Evolutionary conservation across 2,329 filamentous ascomycete genomes (phyloP).

Genomic region (Leptographium radiaticola): DNA sequence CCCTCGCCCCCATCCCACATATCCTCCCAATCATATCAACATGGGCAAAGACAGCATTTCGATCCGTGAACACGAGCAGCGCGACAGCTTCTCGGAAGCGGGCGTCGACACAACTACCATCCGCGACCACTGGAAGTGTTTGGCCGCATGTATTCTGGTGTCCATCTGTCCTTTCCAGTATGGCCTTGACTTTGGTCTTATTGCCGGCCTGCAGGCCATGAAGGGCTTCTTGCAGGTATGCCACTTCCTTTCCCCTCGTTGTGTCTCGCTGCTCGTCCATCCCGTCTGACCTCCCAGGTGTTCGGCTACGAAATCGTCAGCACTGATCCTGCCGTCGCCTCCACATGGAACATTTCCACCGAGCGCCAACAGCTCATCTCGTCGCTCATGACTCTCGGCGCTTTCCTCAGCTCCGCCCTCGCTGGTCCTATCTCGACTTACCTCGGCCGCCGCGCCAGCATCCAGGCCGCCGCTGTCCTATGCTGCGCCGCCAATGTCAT

Average conservation of each 20-base stretch:
- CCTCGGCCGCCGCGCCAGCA: conserved; percentile 21
- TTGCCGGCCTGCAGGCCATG: conserved; percentile 38
- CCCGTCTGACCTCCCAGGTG: conserved; percentile 14
- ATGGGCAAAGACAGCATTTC: background rate
- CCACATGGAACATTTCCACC: conserved; percentile 31
- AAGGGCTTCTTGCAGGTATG: conserved; percentile 30
- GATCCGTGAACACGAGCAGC: conserved; percentile 1
- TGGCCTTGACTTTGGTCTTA: conserved; percentile 35
- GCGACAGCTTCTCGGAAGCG: background rate
- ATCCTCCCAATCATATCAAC: background rate
- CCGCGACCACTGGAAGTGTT: conserved; percentile 18
- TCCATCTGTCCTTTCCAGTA: conserved; percentile 39
- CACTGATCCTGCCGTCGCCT: conserved; percentile 13
- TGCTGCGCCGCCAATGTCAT: conserved; percentile 38
- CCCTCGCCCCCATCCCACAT: too few species aligned
- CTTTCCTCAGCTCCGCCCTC: conserved; percentile 28
- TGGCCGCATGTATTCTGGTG: conserved; percentile 30
- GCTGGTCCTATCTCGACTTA: conserved; percentile 24
- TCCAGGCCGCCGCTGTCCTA: conserved; percentile 34
- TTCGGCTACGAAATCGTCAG: conserved; percentile 22
- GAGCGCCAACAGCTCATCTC: conserved; percentile 33
- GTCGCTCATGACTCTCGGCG: conserved; percentile 33
- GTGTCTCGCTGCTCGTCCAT: background rate
- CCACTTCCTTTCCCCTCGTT: background rate
- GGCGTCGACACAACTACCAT: conserved; percentile 12